Evolutionary conservation across 2,329 filamentous ascomycete species (phyloP).

Genomic region (Aspergillus ibericus): DNA sequence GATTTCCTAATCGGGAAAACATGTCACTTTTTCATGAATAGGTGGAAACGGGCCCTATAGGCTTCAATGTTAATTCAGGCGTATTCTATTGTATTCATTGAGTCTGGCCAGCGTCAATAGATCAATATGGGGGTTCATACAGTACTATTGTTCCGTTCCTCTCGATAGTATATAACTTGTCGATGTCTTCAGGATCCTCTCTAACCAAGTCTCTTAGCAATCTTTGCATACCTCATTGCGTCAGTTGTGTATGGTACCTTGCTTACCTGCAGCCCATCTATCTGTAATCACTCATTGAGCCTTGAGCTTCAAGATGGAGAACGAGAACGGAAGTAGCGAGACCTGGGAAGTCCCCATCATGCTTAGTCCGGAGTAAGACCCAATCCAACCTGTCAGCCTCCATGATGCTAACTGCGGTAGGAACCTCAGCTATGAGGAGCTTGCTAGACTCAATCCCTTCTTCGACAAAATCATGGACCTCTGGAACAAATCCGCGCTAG

Average conservation of each 20-base stretch:
- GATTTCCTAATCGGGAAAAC: not conserved
- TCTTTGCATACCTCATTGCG: not conserved
- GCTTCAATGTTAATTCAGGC: not conserved
- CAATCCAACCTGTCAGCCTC: not conserved
- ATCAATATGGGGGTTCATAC: slow-evolving; percentile 5
- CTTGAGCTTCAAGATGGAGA: not conserved
- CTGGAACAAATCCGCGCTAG: slow-evolving; percentile 19
- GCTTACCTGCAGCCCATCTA: not conserved
- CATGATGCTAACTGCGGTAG: slow-evolving; percentile 16
- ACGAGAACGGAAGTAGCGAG: not conserved
- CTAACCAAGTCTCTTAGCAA: not conserved
- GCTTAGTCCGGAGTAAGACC: slow-evolving; percentile 29
- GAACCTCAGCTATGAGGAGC: slow-evolving; percentile 26
- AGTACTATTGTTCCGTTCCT: not conserved
- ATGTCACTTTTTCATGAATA: too few relatives aligned
- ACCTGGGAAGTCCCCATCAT: slow-evolving; percentile 31
- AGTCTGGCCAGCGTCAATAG: not conserved
- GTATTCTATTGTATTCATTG: slow-evolving; percentile 9
- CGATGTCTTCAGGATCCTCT: not conserved
- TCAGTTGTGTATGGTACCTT: not conserved
- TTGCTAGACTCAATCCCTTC: slow-evolving; percentile 29
- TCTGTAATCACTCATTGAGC: not conserved
- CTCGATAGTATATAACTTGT: not conserved
- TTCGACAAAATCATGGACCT: slow-evolving; percentile 25
- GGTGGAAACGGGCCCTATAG: not conserved